Evolutionary conservation across 257 asterid genomes (phyloP).

Genomic region (Solanum bulbocastanum): DNA sequence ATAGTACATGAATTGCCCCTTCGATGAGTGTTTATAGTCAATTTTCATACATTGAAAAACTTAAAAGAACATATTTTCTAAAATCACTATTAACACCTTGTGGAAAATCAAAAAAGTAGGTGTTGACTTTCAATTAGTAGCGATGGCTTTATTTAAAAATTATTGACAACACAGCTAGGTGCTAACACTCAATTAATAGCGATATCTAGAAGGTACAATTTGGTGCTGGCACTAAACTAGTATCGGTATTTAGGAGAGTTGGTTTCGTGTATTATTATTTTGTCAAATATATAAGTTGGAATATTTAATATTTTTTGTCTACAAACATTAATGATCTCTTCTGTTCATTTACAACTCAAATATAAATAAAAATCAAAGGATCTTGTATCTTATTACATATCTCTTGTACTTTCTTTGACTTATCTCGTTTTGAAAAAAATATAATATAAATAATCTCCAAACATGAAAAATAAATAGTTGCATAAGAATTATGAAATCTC

Average conservation of each 20-base stretch:
- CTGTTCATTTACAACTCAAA: neutral
- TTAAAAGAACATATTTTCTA: no score
- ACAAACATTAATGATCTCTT: neutral
- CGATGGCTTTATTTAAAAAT: neutral
- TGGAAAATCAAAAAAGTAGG: neutral
- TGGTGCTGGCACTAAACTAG: neutral
- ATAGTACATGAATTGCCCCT: neutral
- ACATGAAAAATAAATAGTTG: neutral
- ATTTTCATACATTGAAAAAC: neutral
- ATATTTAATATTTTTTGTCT: neutral
- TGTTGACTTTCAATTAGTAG: neutral
- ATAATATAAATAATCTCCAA: neutral
- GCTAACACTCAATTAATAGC: neutral
- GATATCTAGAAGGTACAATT: neutral
- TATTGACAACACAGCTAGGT: neutral
- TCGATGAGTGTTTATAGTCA: neutral
- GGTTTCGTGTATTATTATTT: neutral
- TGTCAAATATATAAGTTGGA: neutral
- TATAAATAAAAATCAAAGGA: neutral
- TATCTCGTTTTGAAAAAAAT: neutral
- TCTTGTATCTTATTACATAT: neutral
- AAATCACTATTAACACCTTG: neutral
- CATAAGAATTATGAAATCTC: neutral
- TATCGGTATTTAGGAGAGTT: neutral
- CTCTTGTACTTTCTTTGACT: neutral